Percentiles rank a stretch among this genome's conserved stretches.
These are phyloP conservation scores for Pyricularia sp. DNA, from an alignment of 2,329 filamentous ascomycete species.

Conservation along the genomic window DNA sequence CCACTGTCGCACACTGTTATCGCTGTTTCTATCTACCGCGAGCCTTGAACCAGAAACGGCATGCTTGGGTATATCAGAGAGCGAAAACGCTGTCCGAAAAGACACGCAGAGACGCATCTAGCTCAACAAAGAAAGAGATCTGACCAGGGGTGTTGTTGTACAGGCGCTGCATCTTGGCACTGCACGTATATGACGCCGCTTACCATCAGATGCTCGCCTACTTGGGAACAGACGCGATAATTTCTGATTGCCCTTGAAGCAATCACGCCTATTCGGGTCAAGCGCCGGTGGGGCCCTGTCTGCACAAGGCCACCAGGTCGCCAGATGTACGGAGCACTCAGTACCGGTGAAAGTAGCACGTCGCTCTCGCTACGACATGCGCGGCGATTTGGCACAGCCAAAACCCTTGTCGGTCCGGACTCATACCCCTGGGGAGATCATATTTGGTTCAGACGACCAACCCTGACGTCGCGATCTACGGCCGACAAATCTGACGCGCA, in stretches of 20 bases:
- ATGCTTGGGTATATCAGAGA: no score
- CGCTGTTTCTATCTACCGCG: no score
- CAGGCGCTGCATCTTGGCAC: background rate
- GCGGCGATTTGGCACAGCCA: constrained; percentile 8
- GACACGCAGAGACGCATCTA: no score
- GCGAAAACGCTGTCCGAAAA: no score
- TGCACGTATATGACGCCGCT: background rate
- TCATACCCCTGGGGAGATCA: constrained; percentile 26
- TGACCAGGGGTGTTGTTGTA: background rate
- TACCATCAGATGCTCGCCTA: background rate
- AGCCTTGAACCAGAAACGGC: no score
- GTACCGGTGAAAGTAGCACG: background rate
- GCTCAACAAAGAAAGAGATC: background rate
- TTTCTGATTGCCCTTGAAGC: background rate
- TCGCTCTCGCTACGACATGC: constrained; percentile 5
- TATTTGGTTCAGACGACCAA: constrained; percentile 28
- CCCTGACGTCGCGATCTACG: constrained; percentile 28
- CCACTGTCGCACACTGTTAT: background rate
- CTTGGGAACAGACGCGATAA: background rate
- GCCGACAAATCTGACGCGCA: constrained; percentile 25
- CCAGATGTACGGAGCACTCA: no score
- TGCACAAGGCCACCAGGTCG: background rate
- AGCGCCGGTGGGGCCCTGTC: background rate
- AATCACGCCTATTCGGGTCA: background rate
- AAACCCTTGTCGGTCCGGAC: constrained; percentile 16